Conservation (phyloP, 257 asterid species). For the Ophiorrhiza pumila region DNA sequence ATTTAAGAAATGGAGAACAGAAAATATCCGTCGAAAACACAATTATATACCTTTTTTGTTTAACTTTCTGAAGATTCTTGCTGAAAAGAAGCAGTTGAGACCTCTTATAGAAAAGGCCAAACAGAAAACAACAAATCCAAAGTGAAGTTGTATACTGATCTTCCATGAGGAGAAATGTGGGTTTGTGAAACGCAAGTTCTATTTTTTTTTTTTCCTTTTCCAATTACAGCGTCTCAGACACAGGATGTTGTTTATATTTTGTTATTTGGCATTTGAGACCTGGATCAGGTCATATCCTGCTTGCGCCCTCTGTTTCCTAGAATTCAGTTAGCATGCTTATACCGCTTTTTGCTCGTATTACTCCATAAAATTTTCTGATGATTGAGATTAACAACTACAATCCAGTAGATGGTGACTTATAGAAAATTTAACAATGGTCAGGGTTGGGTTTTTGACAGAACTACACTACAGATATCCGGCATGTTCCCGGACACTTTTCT, state of each 20-base stretch:
- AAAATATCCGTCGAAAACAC: conserved; percentile 83
- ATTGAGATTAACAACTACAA: background rate
- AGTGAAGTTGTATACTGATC: conserved; percentile 24
- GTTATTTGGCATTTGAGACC: background rate
- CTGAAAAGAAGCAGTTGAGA: conserved; percentile 99
- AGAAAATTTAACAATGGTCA: background rate
- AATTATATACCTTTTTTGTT: conserved; percentile 88
- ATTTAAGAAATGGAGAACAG: conserved; percentile 95
- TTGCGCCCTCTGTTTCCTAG: background rate
- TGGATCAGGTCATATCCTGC: background rate
- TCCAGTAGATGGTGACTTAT: background rate
- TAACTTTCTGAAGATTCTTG: conserved; percentile 95
- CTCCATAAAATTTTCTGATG: background rate
- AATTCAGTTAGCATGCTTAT: background rate
- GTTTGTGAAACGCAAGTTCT: conserved; percentile 1
- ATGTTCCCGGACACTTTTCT: too few relatives aligned
- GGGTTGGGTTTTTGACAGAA: background rate
- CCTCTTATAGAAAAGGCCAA: conserved; percentile 97
- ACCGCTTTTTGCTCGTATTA: background rate
- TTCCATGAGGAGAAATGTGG: conserved; percentile 14
- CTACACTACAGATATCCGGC: too few relatives aligned
- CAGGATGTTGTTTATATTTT: background rate
- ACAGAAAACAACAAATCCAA: conserved; percentile 66
- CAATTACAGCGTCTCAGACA: background rate
- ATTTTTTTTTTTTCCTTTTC: background rate